Base-by-base conservation (phyloP, 176 grass and related monocot genomes). In the Triticum monococcum region DNA sequence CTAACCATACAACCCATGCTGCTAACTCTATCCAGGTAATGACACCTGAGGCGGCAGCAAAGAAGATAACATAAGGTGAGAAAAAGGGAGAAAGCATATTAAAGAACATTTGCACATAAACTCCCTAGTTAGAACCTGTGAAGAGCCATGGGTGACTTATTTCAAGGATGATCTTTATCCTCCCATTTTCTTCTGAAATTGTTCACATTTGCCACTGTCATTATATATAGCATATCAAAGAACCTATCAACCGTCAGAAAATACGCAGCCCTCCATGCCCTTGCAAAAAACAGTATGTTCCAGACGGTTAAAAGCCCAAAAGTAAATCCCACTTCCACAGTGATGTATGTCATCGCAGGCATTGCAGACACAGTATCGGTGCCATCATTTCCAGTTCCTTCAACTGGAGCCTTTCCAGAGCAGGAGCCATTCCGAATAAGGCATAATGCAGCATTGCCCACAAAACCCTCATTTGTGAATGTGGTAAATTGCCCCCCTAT, bases 401-500 rank as follows among this genome's bases (percentile, higher is more conserved):
- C 46, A 50, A 50, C 0, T 18, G 12, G 38, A 74, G n/a, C 23
- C 41, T 48, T 4, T 28, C 12, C 13, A 28, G 12, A 48, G 72
- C 41, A 75, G 41, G 23, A 7, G 23, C 0, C 41, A 46, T 26
- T 28, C 23, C 1, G 23, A 26, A 16, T 2, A 74, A 74, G 24
- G 7, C 72, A 75, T 41, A 75, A 7, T 48, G 12, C 41, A 75
- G 41, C 24, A 28, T 94, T 95, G 18, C 95, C 92, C 0, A 37
- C 50, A n/a, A 94, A 94, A 76, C 20, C 11, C 22, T 33, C 54
- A 50, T 50, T 16, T 89, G 23, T 2, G 13, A 99, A 99, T 33
- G 94, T 88, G 22, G 56, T 90, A 85, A 99, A 99, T 36, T 99
- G 97, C 0, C 94, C 97, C 77, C 90, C 92, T 28, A 85, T 79